phyloP scores from a whole-genome alignment of 768 basidiomycete species.

The Lentinula guzmanii region DNA sequence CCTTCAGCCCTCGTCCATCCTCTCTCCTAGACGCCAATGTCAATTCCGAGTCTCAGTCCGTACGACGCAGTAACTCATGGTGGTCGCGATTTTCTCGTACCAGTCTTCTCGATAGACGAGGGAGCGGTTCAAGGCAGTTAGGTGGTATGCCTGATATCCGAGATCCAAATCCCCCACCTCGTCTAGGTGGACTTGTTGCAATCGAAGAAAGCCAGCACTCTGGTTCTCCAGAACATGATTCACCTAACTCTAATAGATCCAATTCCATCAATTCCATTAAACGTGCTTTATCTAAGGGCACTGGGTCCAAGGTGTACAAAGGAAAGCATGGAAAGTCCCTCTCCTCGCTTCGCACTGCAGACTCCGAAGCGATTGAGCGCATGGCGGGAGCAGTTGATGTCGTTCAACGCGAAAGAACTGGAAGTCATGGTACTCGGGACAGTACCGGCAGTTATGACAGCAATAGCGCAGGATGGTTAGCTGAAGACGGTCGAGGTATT shows the following conservation, averaged over 20 bases:
- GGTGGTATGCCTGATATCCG: conserved; percentile 48
- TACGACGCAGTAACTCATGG: conserved; percentile 70
- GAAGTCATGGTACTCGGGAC: conserved; percentile 9
- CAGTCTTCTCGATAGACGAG: conserved; percentile 54
- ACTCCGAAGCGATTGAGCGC: conserved; percentile 63
- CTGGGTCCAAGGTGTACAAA: conserved; percentile 22
- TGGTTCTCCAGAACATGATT: conserved; percentile 13
- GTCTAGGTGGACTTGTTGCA: conserved; percentile 32
- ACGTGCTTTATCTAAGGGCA: conserved; percentile 5
- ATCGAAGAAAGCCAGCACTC: conserved; percentile 50
- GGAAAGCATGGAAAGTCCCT: conserved; percentile 40
- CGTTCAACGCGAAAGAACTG: conserved; percentile 42
- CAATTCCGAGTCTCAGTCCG: conserved; percentile 26
- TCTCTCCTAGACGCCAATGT: conserved; percentile 23
- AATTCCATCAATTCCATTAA: neutral
- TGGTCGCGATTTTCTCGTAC: conserved; percentile 71
- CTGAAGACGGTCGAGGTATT: conserved; percentile 6
- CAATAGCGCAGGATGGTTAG: conserved; percentile 1
- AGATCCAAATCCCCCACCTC: conserved; percentile 76
- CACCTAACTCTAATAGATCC: conserved; percentile 10
- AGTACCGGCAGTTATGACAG: conserved; percentile 9
- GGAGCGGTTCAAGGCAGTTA: conserved; percentile 32
- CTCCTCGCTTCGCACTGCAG: conserved; percentile 57
- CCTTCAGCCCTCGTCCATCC: conserved; percentile 18
- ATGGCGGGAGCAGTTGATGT: conserved; percentile 65